phyloP scores from a whole-genome alignment of 2,329 filamentous ascomycete species.

The Colletotrichum lini region DNA sequence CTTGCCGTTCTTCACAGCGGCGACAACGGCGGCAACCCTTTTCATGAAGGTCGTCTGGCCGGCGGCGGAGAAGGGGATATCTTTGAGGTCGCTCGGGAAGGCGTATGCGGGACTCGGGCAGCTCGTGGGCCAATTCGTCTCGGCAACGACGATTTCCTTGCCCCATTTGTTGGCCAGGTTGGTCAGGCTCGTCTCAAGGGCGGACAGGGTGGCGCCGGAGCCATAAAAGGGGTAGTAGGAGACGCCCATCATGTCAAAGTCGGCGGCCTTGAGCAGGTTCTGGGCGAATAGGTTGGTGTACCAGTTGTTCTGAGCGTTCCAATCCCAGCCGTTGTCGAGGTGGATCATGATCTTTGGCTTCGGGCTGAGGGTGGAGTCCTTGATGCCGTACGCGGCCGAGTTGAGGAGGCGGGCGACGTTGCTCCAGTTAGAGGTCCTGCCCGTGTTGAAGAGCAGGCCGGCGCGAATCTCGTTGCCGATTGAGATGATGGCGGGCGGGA shows the following conservation, averaged over 20 bases:
- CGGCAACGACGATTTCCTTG: slow-evolving; percentile 78
- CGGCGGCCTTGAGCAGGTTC: slow-evolving; percentile 64
- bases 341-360: slow-evolving; percentile 81
- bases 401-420: slow-evolving; percentile 77
- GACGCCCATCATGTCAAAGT: slow-evolving; percentile 81
- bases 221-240: slow-evolving; percentile 83
- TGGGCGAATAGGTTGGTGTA: slow-evolving; percentile 71
- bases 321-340: slow-evolving; percentile 83
- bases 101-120: slow-evolving; percentile 71
- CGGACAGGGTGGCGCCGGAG: slow-evolving; percentile 69
- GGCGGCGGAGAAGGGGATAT: slow-evolving; percentile 73
- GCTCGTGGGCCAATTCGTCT: slow-evolving; percentile 78
- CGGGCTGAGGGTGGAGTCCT: slow-evolving; percentile 69
- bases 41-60: slow-evolving; percentile 76
- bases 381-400: slow-evolving; percentile 75
- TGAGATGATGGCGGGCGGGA: slow-evolving; percentile 74
- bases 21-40: slow-evolving; percentile 70
- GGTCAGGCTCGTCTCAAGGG: slow-evolving; percentile 67
- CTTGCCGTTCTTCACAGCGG: slow-evolving; percentile 65
- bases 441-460: slow-evolving; percentile 77
- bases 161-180: slow-evolving; percentile 74
- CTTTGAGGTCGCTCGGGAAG: slow-evolving; percentile 72
- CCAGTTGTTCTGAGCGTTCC: slow-evolving; percentile 75
- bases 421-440: slow-evolving; percentile 65
- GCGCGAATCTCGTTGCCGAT: slow-evolving; percentile 82